Evolutionary conservation across 1,284 basidiomycete genomes (phyloP).

Genomic region (Fomitopsis palustris): DNA sequence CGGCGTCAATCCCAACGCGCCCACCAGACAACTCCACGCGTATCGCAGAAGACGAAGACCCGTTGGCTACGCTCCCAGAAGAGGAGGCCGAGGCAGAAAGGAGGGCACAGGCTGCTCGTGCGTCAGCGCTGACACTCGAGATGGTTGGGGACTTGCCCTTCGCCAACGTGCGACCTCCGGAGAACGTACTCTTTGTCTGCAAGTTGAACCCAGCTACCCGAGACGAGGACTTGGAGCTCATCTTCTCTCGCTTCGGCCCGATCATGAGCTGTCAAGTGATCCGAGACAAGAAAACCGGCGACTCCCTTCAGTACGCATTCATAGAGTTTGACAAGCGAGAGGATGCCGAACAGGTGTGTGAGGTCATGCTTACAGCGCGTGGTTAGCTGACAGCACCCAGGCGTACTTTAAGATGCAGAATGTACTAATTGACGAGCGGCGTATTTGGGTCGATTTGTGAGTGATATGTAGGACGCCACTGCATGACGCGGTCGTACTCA

Average conservation of each 20-base stretch:
- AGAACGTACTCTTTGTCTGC: slow-evolving; percentile 99
- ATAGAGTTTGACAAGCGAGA: slow-evolving; percentile 96
- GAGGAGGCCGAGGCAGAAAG: slow-evolving; percentile 80
- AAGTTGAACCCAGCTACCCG: slow-evolving; percentile 95
- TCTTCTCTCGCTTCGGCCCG: slow-evolving; percentile 92
- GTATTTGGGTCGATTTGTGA: slow-evolving; percentile 98
- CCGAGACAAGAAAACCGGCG: slow-evolving; percentile 92
- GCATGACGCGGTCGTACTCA: not conserved
- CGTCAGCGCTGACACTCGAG: slow-evolving; percentile 94
- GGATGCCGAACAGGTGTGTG: slow-evolving; percentile 82
- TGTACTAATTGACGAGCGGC: slow-evolving; percentile 95
- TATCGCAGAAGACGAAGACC: slow-evolving; percentile 90
- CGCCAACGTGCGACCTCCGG: slow-evolving; percentile 95
- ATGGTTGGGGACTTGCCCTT: slow-evolving; percentile 99
- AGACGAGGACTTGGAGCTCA: slow-evolving; percentile 95
- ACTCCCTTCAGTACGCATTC: slow-evolving; percentile 97
- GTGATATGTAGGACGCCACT: slow-evolving; percentile 23
- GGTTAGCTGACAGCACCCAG: slow-evolving; percentile 32
- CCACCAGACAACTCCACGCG: slow-evolving; percentile 83
- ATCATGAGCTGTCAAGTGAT: slow-evolving; percentile 99
- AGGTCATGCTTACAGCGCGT: not conserved
- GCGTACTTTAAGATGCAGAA: slow-evolving; percentile 99
- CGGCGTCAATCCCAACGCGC: slow-evolving; percentile 74
- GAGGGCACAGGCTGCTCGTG: slow-evolving; percentile 82
- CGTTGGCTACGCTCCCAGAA: slow-evolving; percentile 71